phyloP scores from a whole-genome alignment of 345 rosid species.

The Rhodomyrtus tomentosa region DNA sequence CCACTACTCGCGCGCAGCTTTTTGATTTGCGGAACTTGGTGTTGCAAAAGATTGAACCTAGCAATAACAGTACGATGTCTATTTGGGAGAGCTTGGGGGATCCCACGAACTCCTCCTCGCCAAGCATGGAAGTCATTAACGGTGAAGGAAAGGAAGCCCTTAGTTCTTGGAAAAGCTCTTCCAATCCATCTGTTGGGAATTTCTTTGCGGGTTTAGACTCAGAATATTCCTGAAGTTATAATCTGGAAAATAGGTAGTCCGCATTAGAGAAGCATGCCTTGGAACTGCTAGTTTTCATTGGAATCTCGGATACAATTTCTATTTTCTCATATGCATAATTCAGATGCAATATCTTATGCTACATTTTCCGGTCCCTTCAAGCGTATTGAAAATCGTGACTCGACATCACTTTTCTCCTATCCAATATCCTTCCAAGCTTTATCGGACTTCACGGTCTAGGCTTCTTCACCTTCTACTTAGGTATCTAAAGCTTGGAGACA shows the following conservation, averaged over 20 bases:
- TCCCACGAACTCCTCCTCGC: conserved; percentile 15
- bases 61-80: neutral
- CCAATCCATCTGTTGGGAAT: neutral
- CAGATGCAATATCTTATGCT: no score
- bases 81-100: conserved; percentile 51
- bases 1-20: conserved; percentile 17
- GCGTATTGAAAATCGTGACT: no score
- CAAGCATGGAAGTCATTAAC: conserved; percentile 15
- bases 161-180: neutral
- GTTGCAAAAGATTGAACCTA: conserved; percentile 3
- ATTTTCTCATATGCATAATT: no score
- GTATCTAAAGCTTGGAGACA: no score
- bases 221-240: neutral
- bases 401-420: no score
- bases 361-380: no score
- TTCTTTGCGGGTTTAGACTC: neutral
- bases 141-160: neutral
- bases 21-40: conserved; percentile 37
- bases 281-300: neutral
- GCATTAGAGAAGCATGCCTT: neutral
- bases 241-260: neutral
- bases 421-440: no score
- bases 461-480: no score
- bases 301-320: neutral
- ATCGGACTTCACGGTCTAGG: no score